Conservation (phyloP, 306 rosid genomes). For the Cicer pinnatifidum region DNA sequence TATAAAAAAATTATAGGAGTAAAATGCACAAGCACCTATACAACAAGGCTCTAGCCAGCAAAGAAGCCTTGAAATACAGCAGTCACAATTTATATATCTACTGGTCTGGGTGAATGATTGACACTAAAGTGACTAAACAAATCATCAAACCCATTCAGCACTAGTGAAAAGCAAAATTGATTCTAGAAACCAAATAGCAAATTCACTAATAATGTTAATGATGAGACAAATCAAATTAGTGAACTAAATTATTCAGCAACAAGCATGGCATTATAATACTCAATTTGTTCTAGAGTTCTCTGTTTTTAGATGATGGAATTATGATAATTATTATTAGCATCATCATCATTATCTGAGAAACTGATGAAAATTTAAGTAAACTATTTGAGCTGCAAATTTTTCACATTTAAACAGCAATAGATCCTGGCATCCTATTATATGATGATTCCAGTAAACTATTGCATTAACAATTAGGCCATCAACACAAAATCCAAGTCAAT, state of each 20-base stretch:
- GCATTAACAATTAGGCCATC: constrained; percentile 14
- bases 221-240: background rate
- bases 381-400: constrained; percentile 2
- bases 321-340: too few relatives aligned
- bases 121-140: background rate
- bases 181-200: background rate
- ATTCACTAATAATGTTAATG: constrained; percentile 11
- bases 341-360: too few relatives aligned
- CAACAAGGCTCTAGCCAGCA: background rate
- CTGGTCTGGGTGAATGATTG: background rate
- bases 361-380: background rate
- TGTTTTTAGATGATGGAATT: background rate
- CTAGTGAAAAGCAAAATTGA: constrained; percentile 18
- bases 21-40: background rate
- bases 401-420: background rate
- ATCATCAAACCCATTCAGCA: background rate
- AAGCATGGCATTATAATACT: constrained; percentile 7
- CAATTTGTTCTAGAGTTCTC: background rate
- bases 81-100: constrained; percentile 10
- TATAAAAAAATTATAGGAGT: background rate
- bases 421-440: too few relatives aligned
- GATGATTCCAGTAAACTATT: background rate
- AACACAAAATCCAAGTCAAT: constrained; percentile 5
- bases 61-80: constrained; percentile 16
- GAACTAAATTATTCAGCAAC: constrained; percentile 14